phyloP scores from a whole-genome alignment of 208 protist genomes.

The Trypanosoma avium region DNA sequence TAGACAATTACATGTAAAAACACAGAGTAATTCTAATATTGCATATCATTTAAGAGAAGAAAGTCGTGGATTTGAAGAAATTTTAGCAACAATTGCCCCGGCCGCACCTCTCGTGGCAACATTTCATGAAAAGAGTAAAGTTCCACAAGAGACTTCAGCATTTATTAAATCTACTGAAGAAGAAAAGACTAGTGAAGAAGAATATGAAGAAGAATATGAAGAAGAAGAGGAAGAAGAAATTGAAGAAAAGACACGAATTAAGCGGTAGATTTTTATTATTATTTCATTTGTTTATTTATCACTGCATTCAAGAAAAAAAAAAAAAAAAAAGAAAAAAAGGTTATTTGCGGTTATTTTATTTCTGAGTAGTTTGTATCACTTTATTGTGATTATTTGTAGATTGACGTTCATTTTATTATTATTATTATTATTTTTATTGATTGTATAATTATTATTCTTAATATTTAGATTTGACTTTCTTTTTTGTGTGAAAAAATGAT shows the following conservation, averaged over 20 bases:
- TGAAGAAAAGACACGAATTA: not conserved
- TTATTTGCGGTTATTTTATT: slow-evolving; percentile 3
- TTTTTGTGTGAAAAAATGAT: no score
- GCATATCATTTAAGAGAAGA: slow-evolving; percentile 8
- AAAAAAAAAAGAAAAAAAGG: not conserved
- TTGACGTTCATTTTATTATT: not conserved
- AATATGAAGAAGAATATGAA: slow-evolving; percentile 12
- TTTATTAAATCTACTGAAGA: not conserved
- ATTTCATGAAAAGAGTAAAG: slow-evolving; percentile 33
- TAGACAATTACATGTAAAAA: not conserved
- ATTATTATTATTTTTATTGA: slow-evolving; percentile 7
- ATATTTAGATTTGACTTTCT: slow-evolving; percentile 8
- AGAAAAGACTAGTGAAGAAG: slow-evolving; percentile 27
- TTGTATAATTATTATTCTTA: slow-evolving; percentile 1
- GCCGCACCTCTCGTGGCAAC: slow-evolving; percentile 27
- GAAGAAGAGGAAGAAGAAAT: slow-evolving; percentile 23
- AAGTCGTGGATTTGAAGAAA: slow-evolving; percentile 45
- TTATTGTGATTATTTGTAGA: no score
- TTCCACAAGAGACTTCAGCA: not conserved
- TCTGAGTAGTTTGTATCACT: not conserved
- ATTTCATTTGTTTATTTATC: not conserved
- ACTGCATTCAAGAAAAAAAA: not conserved
- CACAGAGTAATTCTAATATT: not conserved
- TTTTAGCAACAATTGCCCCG: slow-evolving; percentile 37
- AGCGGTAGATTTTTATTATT: not conserved